These are phyloP conservation scores for Aspergillus carbonarius DNA, from an alignment of 2,329 filamentous ascomycete species.

Conservation along the genomic window DNA sequence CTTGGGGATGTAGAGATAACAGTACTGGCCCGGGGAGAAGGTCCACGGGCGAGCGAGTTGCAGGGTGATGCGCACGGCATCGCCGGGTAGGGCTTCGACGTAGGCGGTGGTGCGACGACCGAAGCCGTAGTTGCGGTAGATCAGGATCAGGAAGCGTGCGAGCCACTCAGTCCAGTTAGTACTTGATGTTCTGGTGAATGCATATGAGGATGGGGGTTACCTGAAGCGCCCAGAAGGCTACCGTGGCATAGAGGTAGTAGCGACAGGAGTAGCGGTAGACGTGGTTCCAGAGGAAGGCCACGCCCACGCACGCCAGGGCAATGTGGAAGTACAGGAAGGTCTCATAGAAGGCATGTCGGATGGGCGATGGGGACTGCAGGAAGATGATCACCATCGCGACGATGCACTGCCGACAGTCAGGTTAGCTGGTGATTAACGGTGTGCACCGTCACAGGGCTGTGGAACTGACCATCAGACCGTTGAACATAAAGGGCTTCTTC, in stretches of 20 bases:
- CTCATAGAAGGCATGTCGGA: conserved; percentile 94
- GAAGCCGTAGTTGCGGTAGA: conserved; percentile 60
- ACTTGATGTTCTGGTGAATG: neutral
- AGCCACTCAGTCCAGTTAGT: too few relatives aligned
- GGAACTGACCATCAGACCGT: conserved; percentile 43
- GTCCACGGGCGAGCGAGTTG: conserved; percentile 64
- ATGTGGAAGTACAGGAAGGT: conserved; percentile 88
- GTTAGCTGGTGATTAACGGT: neutral
- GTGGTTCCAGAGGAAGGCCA: conserved; percentile 76
- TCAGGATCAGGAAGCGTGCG: conserved; percentile 60
- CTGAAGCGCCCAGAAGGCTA: conserved; percentile 75
- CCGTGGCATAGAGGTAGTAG: conserved; percentile 69
- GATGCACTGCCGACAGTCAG: neutral
- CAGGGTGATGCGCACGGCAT: conserved; percentile 67
- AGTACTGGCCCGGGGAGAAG: conserved; percentile 68
- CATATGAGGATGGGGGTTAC: conserved; percentile 4
- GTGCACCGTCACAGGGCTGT: too few relatives aligned
- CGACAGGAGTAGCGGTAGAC: conserved; percentile 67
- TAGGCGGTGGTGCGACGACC: conserved; percentile 62
- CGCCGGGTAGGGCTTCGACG: conserved; percentile 66
- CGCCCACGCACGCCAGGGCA: conserved; percentile 64
- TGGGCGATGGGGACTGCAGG: conserved; percentile 65
- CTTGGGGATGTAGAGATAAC: conserved; percentile 68
- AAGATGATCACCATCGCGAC: neutral
- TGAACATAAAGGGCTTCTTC: conserved; percentile 7